A percentile compares a stretch with the other conserved stretches of the same genome.
Evolutionary conservation across 163 green algal genomes (phyloP).

Genomic region (Scenedesmus sp.): DNA sequence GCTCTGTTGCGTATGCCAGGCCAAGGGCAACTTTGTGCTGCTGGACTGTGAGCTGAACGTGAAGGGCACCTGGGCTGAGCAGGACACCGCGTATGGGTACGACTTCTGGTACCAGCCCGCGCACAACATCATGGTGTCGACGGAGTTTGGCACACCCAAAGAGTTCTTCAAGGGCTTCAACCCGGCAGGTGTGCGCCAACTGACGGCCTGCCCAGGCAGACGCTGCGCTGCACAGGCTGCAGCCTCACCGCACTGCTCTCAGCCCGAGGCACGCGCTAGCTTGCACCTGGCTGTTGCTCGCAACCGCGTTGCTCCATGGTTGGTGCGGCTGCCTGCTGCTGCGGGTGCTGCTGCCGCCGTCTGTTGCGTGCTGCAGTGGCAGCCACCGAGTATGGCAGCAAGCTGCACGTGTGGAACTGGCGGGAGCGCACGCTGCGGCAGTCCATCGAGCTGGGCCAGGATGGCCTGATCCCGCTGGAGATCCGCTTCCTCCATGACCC

Average conservation of each 20-base stretch:
- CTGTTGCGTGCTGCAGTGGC: neutral
- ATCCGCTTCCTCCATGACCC: conserved; percentile 83
- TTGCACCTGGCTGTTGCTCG: no score
- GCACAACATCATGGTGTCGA: conserved; percentile 88
- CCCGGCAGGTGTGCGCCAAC: conserved; percentile 61
- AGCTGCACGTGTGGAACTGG: conserved; percentile 89
- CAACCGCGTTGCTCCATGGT: neutral
- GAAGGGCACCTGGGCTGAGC: conserved; percentile 76
- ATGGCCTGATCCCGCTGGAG: conserved; percentile 88
- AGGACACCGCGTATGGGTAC: conserved; percentile 80
- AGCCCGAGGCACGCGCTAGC: no score
- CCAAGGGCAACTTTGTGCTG: conserved; percentile 83
- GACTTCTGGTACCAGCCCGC: conserved; percentile 93
- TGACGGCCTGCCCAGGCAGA: no score
- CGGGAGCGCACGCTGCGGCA: conserved; percentile 72
- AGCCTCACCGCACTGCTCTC: no score
- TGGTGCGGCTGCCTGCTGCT: neutral
- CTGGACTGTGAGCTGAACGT: conserved; percentile 81
- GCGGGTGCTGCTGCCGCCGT: neutral
- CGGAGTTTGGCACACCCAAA: conserved; percentile 81
- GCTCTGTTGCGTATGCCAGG: conserved; percentile 17
- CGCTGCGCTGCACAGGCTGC: no score
- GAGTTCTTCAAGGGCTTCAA: conserved; percentile 77
- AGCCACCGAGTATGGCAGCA: conserved; percentile 41
- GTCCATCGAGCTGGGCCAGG: conserved; percentile 73